Conservation (phyloP, 2,329 filamentous ascomycete species). For the Xylaria multiplex region DNA sequence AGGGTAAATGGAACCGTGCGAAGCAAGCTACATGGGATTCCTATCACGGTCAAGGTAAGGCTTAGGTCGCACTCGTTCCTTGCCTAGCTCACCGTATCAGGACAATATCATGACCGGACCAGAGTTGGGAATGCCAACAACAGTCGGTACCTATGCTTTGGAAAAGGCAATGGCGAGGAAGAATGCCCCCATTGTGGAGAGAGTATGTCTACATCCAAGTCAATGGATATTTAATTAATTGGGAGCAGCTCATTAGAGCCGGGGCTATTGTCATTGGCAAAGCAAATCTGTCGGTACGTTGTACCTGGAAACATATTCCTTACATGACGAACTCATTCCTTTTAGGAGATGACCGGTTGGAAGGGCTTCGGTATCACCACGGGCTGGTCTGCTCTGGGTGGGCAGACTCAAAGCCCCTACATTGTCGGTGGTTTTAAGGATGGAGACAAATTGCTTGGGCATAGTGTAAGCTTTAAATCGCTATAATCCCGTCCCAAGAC, state of each 20-base stretch:
- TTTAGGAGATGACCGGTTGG: too few species aligned
- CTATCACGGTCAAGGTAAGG: slow-evolving; percentile 7
- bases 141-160: background rate
- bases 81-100: background rate
- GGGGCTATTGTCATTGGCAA: slow-evolving; percentile 17
- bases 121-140: slow-evolving; percentile 1
- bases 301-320: too few species aligned
- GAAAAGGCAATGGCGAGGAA: background rate
- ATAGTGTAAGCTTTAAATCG: slow-evolving; percentile 5
- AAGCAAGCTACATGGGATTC: slow-evolving; percentile 3
- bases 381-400: slow-evolving; percentile 25
- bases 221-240: background rate
- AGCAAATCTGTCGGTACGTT: slow-evolving; percentile 6
- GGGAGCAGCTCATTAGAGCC: background rate
- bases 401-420: slow-evolving; percentile 14
- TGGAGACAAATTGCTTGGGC: background rate
- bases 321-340: too few species aligned
- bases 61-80: background rate
- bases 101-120: slow-evolving; percentile 13
- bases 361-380: too few species aligned
- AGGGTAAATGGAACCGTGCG: background rate
- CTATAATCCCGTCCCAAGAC: too few species aligned
- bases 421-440: background rate
- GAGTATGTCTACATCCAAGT: background rate
- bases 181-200: slow-evolving; percentile 5